These are phyloP conservation scores for Ophiosphaerella korrae DNA, from an alignment of 2,329 filamentous ascomycete species.

Conservation along the genomic window DNA sequence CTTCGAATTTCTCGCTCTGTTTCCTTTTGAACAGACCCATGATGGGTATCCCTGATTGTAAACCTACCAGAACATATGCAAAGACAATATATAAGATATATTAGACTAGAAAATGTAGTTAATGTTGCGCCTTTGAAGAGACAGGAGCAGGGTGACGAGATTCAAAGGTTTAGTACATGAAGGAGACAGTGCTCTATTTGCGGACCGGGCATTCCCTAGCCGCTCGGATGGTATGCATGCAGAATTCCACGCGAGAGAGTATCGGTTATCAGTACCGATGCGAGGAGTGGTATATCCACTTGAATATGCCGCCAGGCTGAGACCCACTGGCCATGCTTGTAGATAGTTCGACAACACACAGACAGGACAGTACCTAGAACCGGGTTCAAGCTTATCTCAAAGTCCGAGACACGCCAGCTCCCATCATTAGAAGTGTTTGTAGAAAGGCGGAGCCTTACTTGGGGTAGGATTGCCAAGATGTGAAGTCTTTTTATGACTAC, in stretches of 20 bases:
- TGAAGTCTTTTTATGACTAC: not conserved
- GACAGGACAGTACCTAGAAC: not conserved
- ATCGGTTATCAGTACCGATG: not conserved
- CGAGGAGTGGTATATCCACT: not conserved
- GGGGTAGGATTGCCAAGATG: not conserved
- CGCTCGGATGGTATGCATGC: not conserved
- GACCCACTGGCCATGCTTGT: not conserved
- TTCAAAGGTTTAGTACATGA: too few species aligned
- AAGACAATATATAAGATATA: too few species aligned
- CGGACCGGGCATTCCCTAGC: not conserved
- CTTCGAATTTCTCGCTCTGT: constrained; percentile 9
- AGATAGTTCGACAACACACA: not conserved
- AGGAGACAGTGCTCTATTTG: not conserved
- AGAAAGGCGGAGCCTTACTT: not conserved
- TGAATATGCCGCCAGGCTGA: not conserved
- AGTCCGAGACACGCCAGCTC: too few species aligned
- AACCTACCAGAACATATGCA: too few species aligned
- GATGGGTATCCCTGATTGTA: not conserved
- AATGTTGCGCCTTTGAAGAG: too few species aligned
- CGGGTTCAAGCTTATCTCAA: not conserved
- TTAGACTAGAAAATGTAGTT: too few species aligned
- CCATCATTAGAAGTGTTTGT: not conserved
- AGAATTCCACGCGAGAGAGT: constrained; percentile 1
- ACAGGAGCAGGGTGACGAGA: too few species aligned
- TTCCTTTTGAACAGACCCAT: constrained; percentile 12